phyloP scores from a whole-genome alignment of 306 rosid species.

The Vachellia collinsii region DNA sequence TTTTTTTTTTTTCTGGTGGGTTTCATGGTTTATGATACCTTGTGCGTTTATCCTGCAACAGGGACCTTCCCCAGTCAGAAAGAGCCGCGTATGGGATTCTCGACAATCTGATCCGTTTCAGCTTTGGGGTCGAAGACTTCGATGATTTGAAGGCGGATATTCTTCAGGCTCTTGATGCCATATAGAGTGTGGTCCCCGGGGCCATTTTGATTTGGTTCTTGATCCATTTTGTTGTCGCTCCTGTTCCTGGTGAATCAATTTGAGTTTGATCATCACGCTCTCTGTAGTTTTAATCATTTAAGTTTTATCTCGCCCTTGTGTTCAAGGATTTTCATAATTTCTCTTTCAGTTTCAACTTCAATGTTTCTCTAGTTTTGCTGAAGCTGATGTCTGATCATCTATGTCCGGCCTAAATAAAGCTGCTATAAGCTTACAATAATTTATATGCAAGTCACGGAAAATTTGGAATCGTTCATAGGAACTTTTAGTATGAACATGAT shows the following conservation, averaged over 20 bases:
- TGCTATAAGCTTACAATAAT: background rate
- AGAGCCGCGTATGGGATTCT: conserved; percentile 78
- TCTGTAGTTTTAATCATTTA: background rate
- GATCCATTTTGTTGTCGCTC: background rate
- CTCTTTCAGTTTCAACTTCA: background rate
- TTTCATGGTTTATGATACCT: background rate
- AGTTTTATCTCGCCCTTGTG: background rate
- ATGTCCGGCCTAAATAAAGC: background rate
- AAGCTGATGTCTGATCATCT: background rate
- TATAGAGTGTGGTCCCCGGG: conserved; percentile 40
- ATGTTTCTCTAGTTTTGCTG: background rate
- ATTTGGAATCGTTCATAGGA: too few species aligned
- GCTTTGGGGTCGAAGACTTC: conserved; percentile 81
- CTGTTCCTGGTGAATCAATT: conserved; percentile 17
- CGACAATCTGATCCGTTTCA: conserved; percentile 93
- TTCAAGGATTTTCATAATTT: conserved; percentile 19
- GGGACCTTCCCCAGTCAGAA: conserved; percentile 75
- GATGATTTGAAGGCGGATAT: conserved; percentile 71
- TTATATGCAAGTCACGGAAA: too few species aligned
- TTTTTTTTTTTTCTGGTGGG: too few species aligned
- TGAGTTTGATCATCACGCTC: conserved; percentile 39
- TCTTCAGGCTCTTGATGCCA: conserved; percentile 69
- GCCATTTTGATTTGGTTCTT: background rate
- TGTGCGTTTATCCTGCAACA: conserved; percentile 40
- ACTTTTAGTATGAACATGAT: too few species aligned